Conservation (phyloP, 495 filamentous ascomycete genomes). For the Penicillium tannophilum region DNA sequence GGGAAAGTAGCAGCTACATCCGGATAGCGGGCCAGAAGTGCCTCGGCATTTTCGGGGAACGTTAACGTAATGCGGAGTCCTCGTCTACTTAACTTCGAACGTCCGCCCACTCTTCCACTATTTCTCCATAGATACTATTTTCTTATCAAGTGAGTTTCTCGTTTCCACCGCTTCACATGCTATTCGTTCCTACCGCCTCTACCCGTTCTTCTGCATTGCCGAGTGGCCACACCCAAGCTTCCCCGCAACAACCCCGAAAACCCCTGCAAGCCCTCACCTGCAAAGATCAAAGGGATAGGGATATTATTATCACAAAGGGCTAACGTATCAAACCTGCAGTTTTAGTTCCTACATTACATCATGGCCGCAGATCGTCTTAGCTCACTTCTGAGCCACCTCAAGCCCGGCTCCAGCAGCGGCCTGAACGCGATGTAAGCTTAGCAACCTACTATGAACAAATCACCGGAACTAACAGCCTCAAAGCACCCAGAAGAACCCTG, state of each 20-base stretch:
- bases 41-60: constrained; percentile 33
- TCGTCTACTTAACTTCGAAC: constrained; percentile 1
- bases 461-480: constrained; percentile 11
- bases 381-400: constrained; percentile 86
- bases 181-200: neutral
- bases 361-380: constrained; percentile 88
- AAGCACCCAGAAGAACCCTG: constrained; percentile 90
- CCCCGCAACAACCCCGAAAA: constrained; percentile 27
- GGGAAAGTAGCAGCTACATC: neutral
- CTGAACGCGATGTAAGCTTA: constrained; percentile 72
- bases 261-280: neutral
- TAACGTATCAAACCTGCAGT: neutral
- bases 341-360: neutral
- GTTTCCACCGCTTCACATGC: neutral
- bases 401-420: constrained; percentile 56
- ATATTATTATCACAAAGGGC: neutral
- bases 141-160: constrained; percentile 20
- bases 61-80: constrained; percentile 21
- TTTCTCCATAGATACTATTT: neutral
- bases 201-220: neutral
- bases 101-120: neutral
- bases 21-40: constrained; percentile 17
- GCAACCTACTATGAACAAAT: constrained; percentile 4
- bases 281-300: neutral
- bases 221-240: constrained; percentile 19